phyloP scores from a whole-genome alignment of 1,284 basidiomycete genomes.

The Polyporus tsugae region DNA sequence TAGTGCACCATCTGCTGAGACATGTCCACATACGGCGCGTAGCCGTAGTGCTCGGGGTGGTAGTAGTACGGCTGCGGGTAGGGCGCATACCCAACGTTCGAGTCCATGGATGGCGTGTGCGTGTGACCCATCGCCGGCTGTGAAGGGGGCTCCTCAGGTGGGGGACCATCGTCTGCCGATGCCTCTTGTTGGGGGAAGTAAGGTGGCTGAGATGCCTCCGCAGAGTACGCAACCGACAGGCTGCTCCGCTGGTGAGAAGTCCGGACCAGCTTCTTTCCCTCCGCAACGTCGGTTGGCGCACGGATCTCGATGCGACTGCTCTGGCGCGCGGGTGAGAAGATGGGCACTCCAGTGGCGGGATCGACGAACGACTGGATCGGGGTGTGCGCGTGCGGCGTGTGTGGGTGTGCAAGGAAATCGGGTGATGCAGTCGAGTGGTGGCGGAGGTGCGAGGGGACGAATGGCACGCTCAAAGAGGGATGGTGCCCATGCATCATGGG shows the following conservation, averaged over 20 bases:
- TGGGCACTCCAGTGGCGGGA: slow-evolving; percentile 64
- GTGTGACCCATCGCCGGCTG: slow-evolving; percentile 37
- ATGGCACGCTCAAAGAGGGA: slow-evolving; percentile 51
- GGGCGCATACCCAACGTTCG: slow-evolving; percentile 55
- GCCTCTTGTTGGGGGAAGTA: slow-evolving; percentile 21
- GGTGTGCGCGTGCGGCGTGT: slow-evolving; percentile 63
- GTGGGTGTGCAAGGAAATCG: slow-evolving; percentile 64
- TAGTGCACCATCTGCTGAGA: slow-evolving; percentile 65
- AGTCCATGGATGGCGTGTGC: slow-evolving; percentile 40
- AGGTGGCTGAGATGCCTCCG: slow-evolving; percentile 3
- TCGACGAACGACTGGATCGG: slow-evolving; percentile 69
- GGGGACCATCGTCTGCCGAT: slow-evolving; percentile 10
- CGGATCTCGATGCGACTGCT: slow-evolving; percentile 78
- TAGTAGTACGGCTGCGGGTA: slow-evolving; percentile 72
- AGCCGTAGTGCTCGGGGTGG: slow-evolving; percentile 67
- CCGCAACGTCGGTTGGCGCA: slow-evolving; percentile 57
- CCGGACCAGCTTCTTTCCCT: slow-evolving; percentile 44
- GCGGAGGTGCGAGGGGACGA: slow-evolving; percentile 65
- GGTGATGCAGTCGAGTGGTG: slow-evolving; percentile 59
- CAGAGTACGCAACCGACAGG: slow-evolving; percentile 26
- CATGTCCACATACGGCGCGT: slow-evolving; percentile 71
- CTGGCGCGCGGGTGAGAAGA: slow-evolving; percentile 79
- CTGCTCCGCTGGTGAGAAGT: slow-evolving; percentile 45
- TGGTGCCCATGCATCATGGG: slow-evolving; percentile 63
- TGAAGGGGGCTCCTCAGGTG: slow-evolving; percentile 6